Percentiles rank a stretch among this genome's conserved stretches.
Conservation (phyloP, 2,329 filamentous ascomycete genomes). For the Ophiocordyceps australis region DNA sequence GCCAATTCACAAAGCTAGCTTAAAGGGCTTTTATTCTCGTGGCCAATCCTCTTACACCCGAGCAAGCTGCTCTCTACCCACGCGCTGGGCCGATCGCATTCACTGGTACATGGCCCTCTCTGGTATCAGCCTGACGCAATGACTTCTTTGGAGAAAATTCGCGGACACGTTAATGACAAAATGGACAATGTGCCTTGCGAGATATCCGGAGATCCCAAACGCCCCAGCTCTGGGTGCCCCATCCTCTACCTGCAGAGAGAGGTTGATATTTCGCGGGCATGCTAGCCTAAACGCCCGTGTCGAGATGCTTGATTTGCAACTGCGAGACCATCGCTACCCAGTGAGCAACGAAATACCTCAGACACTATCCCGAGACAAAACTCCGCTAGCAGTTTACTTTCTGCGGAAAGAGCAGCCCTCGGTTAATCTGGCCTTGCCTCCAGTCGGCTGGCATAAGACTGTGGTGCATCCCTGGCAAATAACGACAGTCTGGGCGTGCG, state of each 20-base stretch:
- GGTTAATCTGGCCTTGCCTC: slow-evolving; percentile 96
- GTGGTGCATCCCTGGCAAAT: slow-evolving; percentile 99
- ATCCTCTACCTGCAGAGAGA: slow-evolving; percentile 54
- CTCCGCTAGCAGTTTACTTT: slow-evolving; percentile 61
- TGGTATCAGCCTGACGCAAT: slow-evolving; percentile 23
- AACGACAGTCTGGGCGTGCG: slow-evolving; percentile 99
- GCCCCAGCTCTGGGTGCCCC: slow-evolving; percentile 47
- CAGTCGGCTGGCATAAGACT: slow-evolving; percentile 97
- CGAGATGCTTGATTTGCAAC: slow-evolving; percentile 34
- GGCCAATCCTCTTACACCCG: no score
- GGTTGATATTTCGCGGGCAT: slow-evolving; percentile 27
- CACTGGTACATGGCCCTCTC: no score
- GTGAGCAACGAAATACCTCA: slow-evolving; percentile 30
- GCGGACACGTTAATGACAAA: slow-evolving; percentile 23
- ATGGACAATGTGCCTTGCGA: slow-evolving; percentile 44
- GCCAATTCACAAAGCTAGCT: no score
- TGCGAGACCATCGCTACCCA: slow-evolving; percentile 36
- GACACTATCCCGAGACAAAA: no score
- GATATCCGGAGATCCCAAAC: slow-evolving; percentile 69
- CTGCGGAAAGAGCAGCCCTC: slow-evolving; percentile 99
- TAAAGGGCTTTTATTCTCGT: no score
- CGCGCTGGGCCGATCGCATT: no score
- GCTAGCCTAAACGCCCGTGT: slow-evolving; percentile 30
- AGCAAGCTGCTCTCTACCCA: no score
- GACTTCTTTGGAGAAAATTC: no score